Evolutionary conservation across 768 basidiomycete species (phyloP).

Genomic region (Boletus rufocinnamomeus): DNA sequence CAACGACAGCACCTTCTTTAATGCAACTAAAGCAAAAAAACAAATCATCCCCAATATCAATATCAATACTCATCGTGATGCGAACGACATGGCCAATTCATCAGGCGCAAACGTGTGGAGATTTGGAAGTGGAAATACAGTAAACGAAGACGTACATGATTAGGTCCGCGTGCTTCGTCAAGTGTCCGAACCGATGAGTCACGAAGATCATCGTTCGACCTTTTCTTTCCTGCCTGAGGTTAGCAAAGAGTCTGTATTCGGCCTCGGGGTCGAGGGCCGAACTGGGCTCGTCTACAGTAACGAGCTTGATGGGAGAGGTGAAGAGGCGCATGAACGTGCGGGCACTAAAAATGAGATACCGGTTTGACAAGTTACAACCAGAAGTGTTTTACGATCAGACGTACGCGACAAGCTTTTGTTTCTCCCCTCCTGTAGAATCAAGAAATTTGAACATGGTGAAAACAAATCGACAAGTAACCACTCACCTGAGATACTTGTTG

Average conservation of each 20-base stretch:
- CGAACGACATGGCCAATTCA: background rate
- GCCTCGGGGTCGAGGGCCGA: slow-evolving; percentile 41
- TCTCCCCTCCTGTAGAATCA: slow-evolving; percentile 28
- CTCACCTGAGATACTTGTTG: slow-evolving; percentile 29
- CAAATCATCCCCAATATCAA: background rate
- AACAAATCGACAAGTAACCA: background rate
- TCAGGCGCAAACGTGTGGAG: background rate
- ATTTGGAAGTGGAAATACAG: background rate
- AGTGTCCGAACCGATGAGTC: slow-evolving; percentile 42
- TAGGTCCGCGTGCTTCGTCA: slow-evolving; percentile 39
- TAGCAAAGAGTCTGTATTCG: slow-evolving; percentile 35
- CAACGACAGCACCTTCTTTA: slow-evolving; percentile 35
- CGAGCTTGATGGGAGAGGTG: slow-evolving; percentile 32
- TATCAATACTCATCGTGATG: background rate
- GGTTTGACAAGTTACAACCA: background rate
- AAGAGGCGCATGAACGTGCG: slow-evolving; percentile 45
- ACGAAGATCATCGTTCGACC: slow-evolving; percentile 44
- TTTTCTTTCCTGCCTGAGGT: slow-evolving; percentile 28
- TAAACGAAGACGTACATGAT: slow-evolving; percentile 35
- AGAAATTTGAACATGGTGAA: background rate
- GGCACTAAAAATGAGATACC: slow-evolving; percentile 24
- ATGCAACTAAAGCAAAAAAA: slow-evolving; percentile 29
- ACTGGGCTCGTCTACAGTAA: slow-evolving; percentile 41
- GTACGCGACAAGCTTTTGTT: slow-evolving; percentile 34
- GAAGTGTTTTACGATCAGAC: background rate